These are phyloP conservation scores for Scenedesmus sp. DNA, from an alignment of 163 green algal species.

Conservation along the genomic window DNA sequence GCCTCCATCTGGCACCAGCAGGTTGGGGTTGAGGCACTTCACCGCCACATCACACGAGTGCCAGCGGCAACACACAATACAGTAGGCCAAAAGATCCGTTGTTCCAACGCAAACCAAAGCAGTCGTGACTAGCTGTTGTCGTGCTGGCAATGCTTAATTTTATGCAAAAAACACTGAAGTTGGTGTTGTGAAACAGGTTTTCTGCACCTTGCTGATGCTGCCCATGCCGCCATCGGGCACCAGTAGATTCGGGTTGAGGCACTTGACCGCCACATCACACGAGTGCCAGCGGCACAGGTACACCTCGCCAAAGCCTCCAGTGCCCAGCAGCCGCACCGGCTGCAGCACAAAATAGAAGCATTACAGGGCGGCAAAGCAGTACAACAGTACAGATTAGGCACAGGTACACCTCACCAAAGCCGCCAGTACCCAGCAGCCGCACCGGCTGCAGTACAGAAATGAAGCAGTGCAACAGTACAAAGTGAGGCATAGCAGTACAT, in stretches of 20 bases:
- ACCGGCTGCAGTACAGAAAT: conserved; percentile 52
- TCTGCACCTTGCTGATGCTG: conserved; percentile 23
- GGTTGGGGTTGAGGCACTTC: conserved; percentile 82
- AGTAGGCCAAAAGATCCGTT: no score
- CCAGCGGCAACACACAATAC: conserved; percentile 64
- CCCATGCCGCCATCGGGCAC: conserved; percentile 56
- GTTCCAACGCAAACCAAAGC: no score
- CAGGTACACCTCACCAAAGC: conserved; percentile 77
- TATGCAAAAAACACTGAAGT: no score
- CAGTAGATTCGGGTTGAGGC: conserved; percentile 80
- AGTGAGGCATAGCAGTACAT: no score
- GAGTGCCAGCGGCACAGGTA: conserved; percentile 77
- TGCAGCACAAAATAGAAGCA: background rate
- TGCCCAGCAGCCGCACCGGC: conserved; percentile 66
- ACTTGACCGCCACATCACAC: conserved; percentile 71
- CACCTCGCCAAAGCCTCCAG: conserved; percentile 78
- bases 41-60: conserved; percentile 61
- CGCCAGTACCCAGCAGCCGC: conserved; percentile 56
- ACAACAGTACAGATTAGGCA: conserved; percentile 59
- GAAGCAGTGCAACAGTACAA: no score
- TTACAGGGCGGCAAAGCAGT: background rate
- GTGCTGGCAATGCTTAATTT: no score
- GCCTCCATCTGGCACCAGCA: conserved; percentile 67
- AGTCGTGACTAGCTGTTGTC: no score
- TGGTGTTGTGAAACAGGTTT: no score